phyloP scores from a whole-genome alignment of 495 filamentous ascomycete species.

The Talaromyces thailandensis region DNA sequence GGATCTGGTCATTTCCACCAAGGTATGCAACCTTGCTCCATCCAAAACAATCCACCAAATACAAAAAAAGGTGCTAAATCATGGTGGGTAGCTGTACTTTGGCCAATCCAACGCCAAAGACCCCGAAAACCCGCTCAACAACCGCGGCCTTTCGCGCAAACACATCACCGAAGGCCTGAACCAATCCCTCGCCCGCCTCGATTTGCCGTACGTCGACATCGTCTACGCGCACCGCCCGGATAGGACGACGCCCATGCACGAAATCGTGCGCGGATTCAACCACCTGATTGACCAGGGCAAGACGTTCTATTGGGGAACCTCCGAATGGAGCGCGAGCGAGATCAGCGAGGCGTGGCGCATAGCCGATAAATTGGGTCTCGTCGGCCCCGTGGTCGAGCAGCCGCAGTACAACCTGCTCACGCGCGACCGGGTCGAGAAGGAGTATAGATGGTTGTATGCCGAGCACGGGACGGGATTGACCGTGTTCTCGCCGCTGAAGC shows the following conservation, averaged over 20 bases:
- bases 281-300: constrained; percentile 67
- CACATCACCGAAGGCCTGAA: constrained; percentile 69
- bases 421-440: constrained; percentile 56
- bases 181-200: constrained; percentile 56
- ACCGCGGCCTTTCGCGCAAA: constrained; percentile 70
- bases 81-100: constrained; percentile 43
- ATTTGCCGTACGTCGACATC: constrained; percentile 64
- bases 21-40: constrained; percentile 36
- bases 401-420: constrained; percentile 74
- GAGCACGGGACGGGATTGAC: constrained; percentile 53
- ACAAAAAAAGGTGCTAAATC: too few species aligned
- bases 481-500: constrained; percentile 52
- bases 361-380: constrained; percentile 65
- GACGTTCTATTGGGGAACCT: constrained; percentile 87
- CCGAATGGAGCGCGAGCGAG: constrained; percentile 76
- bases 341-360: constrained; percentile 68
- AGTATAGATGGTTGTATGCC: constrained; percentile 48
- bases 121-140: constrained; percentile 45
- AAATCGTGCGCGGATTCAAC: constrained; percentile 79
- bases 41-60: too few species aligned
- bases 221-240: constrained; percentile 83
- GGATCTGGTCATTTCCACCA: constrained; percentile 80
- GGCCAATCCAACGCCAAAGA: constrained; percentile 50
- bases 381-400: constrained; percentile 78
- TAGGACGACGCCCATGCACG: constrained; percentile 75